Conservation (phyloP, 2,329 filamentous ascomycete species). For the Magnaporthiopsis poae region DNA sequence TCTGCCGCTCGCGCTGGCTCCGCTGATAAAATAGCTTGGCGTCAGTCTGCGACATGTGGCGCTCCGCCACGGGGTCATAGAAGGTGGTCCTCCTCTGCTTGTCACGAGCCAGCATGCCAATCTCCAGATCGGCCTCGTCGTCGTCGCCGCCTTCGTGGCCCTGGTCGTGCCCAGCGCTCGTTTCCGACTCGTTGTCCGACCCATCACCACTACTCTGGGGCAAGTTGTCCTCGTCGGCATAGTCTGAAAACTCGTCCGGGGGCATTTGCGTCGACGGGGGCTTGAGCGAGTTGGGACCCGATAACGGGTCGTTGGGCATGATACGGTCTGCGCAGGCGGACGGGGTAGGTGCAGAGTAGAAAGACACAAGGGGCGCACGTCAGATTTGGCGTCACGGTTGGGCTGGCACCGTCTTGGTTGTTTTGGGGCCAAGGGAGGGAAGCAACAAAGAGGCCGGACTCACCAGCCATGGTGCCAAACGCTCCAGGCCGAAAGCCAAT, state of each 20-base stretch:
- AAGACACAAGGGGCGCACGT: background rate
- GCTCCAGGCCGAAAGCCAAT: background rate
- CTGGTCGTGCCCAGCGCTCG: conserved; percentile 4
- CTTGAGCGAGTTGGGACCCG: conserved; percentile 26
- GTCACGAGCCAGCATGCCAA: conserved; percentile 53
- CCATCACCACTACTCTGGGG: conserved; percentile 25
- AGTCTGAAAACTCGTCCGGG: conserved; percentile 27
- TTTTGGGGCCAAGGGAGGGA: background rate
- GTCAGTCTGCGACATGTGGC: conserved; percentile 86
- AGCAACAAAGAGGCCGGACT: conserved; percentile 2
- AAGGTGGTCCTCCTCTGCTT: conserved; percentile 67
- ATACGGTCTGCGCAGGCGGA: conserved; percentile 15
- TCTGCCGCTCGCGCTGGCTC: conserved; percentile 56
- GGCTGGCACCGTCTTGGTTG: background rate
- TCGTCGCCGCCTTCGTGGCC: background rate
- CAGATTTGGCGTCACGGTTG: background rate
- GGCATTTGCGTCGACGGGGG: conserved; percentile 21
- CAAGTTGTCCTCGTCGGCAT: conserved; percentile 23
- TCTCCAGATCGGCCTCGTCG: conserved; percentile 26
- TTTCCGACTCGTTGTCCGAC: conserved; percentile 19
- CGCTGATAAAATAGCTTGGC: conserved; percentile 93
- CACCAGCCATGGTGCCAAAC: conserved; percentile 2
- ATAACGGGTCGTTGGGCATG: conserved; percentile 20
- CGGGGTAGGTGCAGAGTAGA: background rate
- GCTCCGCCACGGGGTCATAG: conserved; percentile 88